Base-by-base conservation (phyloP, 306 rosid genomes). In the Fragaria nilgerrensis region DNA sequence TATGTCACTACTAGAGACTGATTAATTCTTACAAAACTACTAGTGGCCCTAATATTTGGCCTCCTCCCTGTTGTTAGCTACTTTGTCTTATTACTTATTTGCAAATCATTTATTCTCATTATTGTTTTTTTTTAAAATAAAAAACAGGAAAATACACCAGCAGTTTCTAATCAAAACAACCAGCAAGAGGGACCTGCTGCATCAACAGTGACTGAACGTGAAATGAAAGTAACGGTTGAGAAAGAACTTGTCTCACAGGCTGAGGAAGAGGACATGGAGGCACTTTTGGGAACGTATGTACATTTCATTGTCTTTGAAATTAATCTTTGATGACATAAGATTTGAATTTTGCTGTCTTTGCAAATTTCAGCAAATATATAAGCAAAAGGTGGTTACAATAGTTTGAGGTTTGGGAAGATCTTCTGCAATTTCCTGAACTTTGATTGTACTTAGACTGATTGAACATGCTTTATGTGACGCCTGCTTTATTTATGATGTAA, bases 251-350 rank as follows among this genome's bases (percentile, higher is more conserved):
- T 92, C 70, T 92, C 96, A 62, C 99, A 95, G 82, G 98, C 93
- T 39, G 99, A 95, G 88, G 99, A 95, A 86, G 99, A 92, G 88
- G 97, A 95, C 83, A 90, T 95, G 97, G 92, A 95, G 79, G 99
- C 97, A 72, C 97, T 95, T 83, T 63, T 95, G 86, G 97, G 92
- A 83, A 92, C 87, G 99, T 95, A 91, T 59, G 97, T 79, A 71
- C 6, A 15, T 56, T 55, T 77, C 63, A 49, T 27, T 53, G 56
- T 68, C 36, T 64, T 55, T 45, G 14, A 25, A 23, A 37, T 16
- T 20, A n/a, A 53, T 56, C 41, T 45, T 41, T 73, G 29, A 43
- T 62, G 36, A 7, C n/a, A 62, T 14, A 27, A 62, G 68, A 23
- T 59, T 59, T 11, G 13, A 59, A 59, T 11, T 11, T 14, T 59